Evolutionary conservation across 192 early-diverging fungal species (phyloP).

Genomic region (Podochytrium sp.): DNA sequence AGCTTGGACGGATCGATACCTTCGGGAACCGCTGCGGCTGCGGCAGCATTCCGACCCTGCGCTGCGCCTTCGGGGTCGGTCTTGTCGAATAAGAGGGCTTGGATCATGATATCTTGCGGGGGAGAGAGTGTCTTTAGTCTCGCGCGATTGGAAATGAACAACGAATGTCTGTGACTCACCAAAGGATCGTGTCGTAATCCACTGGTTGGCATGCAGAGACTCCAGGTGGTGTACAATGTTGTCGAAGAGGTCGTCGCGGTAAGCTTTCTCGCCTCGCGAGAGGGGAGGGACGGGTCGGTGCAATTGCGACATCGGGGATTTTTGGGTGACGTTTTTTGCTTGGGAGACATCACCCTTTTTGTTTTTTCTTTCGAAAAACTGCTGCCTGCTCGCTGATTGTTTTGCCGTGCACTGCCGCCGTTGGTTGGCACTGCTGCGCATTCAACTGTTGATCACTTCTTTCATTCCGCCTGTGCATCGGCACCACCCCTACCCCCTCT

Average conservation of each 20-base stretch:
- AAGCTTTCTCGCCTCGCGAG: conserved; percentile 27
- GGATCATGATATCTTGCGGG: conserved; percentile 9
- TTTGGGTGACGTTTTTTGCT: too few relatives aligned
- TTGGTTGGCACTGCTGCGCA: too few relatives aligned
- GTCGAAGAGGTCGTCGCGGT: conserved; percentile 23
- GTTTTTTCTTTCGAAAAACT: conserved; percentile 10
- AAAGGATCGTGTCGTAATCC: conserved; percentile 28
- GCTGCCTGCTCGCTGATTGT: too few relatives aligned
- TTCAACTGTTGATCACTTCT: too few relatives aligned
- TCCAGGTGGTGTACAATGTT: conserved; percentile 13
- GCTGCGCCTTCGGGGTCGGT: conserved; percentile 17
- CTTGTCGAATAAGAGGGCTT: conserved; percentile 16
- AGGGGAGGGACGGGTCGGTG: too few relatives aligned
- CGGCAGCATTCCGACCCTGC: neutral
- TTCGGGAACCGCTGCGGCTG: neutral
- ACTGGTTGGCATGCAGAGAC: conserved; percentile 10
- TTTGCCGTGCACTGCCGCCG: too few relatives aligned
- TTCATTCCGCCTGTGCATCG: too few relatives aligned
- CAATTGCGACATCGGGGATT: too few relatives aligned
- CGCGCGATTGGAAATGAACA: too few relatives aligned
- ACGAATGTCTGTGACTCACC: neutral
- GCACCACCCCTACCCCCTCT: neutral
- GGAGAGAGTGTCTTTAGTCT: neutral
- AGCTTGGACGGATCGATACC: conserved; percentile 7
- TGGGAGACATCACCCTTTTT: conserved; percentile 2